These are phyloP conservation scores for Blastomyces gilchristii DNA, from an alignment of 2,329 filamentous ascomycete genomes.

Conservation along the genomic window DNA sequence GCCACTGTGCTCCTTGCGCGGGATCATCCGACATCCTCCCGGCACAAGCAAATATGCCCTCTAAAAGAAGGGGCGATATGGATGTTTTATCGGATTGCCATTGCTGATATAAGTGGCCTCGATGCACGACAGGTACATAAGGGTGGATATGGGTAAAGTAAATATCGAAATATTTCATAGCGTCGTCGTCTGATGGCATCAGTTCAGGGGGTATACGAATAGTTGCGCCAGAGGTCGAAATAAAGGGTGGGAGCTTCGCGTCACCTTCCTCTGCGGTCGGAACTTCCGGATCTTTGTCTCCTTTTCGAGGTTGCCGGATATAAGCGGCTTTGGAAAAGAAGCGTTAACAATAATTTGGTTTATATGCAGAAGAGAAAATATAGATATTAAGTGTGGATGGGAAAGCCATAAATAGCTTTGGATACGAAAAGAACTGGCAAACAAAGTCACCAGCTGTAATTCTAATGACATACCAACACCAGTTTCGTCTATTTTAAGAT, in stretches of 20 bases:
- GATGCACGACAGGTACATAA: constrained; percentile 82
- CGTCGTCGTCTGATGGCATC: constrained; percentile 80
- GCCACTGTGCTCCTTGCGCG: constrained; percentile 80
- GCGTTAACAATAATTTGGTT: neutral
- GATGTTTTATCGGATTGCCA: constrained; percentile 75
- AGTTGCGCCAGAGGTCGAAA: constrained; percentile 59
- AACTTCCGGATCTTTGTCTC: constrained; percentile 43
- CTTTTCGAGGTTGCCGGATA: constrained; percentile 55
- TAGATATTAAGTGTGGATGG: constrained; percentile 6
- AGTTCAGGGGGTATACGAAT: constrained; percentile 84
- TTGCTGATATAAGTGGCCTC: constrained; percentile 71
- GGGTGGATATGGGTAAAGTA: constrained; percentile 88
- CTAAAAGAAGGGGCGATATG: constrained; percentile 79
- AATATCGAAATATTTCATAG: constrained; percentile 74
- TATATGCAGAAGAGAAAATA: constrained; percentile 10
- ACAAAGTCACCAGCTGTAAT: neutral
- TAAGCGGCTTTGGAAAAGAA: constrained; percentile 58
- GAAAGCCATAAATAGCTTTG: neutral
- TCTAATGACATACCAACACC: constrained; percentile 56
- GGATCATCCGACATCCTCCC: constrained; percentile 67
- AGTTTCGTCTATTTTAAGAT: constrained; percentile 74
- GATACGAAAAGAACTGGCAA: neutral
- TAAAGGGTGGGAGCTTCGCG: constrained; percentile 53
- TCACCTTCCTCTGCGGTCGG: constrained; percentile 54
- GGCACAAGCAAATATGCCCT: constrained; percentile 84